A percentile compares a stretch with the other conserved stretches of the same genome.
phyloP scores from a whole-genome alignment of 805 yeast genomes.

The Martiniozyma abietophila region DNA sequence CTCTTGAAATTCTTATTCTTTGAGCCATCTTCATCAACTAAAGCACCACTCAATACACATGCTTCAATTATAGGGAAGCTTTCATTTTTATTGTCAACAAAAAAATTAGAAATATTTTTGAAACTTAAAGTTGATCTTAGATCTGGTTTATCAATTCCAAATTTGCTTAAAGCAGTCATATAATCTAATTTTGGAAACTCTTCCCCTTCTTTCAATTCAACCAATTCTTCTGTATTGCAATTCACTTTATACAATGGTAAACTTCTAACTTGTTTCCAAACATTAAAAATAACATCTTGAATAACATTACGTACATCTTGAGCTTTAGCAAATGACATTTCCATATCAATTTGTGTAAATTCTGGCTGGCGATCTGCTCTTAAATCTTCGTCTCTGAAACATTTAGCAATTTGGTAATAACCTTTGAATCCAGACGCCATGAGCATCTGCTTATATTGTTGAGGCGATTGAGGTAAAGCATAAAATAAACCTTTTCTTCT shows the following conservation, averaged over 20 bases:
- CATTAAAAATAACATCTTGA: constrained; percentile 41
- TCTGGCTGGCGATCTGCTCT: constrained; percentile 96
- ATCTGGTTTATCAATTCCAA: constrained; percentile 95
- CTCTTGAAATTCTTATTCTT: constrained; percentile 7
- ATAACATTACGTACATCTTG: constrained; percentile 60
- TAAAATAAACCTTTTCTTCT: constrained; percentile 54
- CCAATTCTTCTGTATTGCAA: constrained; percentile 23
- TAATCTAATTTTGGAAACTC: constrained; percentile 46
- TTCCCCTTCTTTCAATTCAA: constrained; percentile 18
- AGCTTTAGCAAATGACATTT: constrained; percentile 73
- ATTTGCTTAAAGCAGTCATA: constrained; percentile 55
- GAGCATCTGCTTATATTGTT: constrained; percentile 87
- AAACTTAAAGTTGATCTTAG: constrained; percentile 54
- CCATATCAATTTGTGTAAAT: constrained; percentile 94
- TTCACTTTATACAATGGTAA: constrained; percentile 31
- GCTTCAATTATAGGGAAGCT: constrained; percentile 69
- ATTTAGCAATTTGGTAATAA: constrained; percentile 86
- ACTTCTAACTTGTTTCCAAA: constrained; percentile 45
- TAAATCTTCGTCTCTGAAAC: constrained; percentile 94
- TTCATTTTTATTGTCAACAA: constrained; percentile 24
- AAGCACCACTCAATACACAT: constrained; percentile 48
- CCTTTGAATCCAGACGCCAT: constrained; percentile 89
- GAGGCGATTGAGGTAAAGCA: constrained; percentile 96
- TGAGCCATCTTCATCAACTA: constrained; percentile 19
- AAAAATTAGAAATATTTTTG: constrained; percentile 33